phyloP scores from a whole-genome alignment of 768 basidiomycete species.

The Pulveroboletus sp. region DNA sequence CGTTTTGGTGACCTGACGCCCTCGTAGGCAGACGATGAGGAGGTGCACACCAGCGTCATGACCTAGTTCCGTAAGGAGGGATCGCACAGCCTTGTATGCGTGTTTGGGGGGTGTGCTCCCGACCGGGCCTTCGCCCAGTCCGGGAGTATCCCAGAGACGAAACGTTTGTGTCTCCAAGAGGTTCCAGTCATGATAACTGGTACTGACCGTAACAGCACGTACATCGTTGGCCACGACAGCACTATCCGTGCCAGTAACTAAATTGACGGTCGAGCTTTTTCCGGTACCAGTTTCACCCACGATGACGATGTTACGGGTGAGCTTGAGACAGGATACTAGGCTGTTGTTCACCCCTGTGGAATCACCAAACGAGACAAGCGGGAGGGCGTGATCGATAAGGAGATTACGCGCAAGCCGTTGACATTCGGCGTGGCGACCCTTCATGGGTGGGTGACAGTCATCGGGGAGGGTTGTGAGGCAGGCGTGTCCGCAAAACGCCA shows the following conservation, averaged over 20 bases:
- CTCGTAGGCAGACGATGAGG: slow-evolving; percentile 18
- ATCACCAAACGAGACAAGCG: slow-evolving; percentile 1
- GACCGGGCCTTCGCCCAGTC: slow-evolving; percentile 13
- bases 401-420: slow-evolving; percentile 21
- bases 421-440: slow-evolving; percentile 15
- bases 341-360: neutral
- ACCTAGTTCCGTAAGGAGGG: slow-evolving; percentile 22
- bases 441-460: slow-evolving; percentile 15
- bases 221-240: slow-evolving; percentile 15
- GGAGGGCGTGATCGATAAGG: slow-evolving; percentile 20
- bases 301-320: slow-evolving; percentile 31
- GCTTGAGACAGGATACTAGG: slow-evolving; percentile 12
- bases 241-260: slow-evolving; percentile 15
- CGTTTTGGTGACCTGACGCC: slow-evolving; percentile 15
- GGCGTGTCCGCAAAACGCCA: slow-evolving; percentile 19
- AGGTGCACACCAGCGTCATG: slow-evolving; percentile 17
- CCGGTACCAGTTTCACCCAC: slow-evolving; percentile 37
- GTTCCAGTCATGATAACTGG: slow-evolving; percentile 23
- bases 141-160: slow-evolving; percentile 26
- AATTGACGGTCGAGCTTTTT: slow-evolving; percentile 21
- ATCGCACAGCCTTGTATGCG: slow-evolving; percentile 17
- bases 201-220: slow-evolving; percentile 18
- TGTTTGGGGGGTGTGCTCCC: slow-evolving; percentile 9
- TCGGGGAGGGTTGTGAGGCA: slow-evolving; percentile 25
- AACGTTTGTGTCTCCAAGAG: slow-evolving; percentile 20